Evolutionary conservation across 331 rosid genomes (phyloP), one percentile per base, ranked within the genome.

Genomic region (Saraca asoca): DNA sequence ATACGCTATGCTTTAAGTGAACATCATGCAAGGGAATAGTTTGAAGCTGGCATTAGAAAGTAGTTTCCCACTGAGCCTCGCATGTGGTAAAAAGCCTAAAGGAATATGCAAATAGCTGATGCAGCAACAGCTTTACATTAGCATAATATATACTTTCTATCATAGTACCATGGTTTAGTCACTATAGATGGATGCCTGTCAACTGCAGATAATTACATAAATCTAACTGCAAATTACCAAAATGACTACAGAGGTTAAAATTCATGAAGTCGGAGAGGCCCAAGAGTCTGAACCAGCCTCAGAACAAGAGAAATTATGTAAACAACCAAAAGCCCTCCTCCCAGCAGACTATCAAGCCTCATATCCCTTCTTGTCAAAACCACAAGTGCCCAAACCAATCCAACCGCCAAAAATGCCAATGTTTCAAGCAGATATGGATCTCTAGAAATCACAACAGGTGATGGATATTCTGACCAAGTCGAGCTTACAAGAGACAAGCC

Each of bases 401-500:
- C 96, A 66, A 50, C 74, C 0, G 67, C 95, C 62, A 94, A 75
- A 42, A 88, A 68, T 13, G 76, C 83, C 44, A 88, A 17, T 2
- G 97, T 90, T 51, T 86, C 91, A 80, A 87, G 71, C 5, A 94
- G 82, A 76, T 80, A 83, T 11, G 90, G 85, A 78, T 90, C 96
- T 10, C 58, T 70, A 4, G 82, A 69, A 12, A 94, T 73, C 70
- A 50, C 67, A 43, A 88, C 58, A 57, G 87, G 46, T 13, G 79
- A 65, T 4, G 99, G 95, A 55, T 83, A 90, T 8, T 69, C 56
- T 15, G 83, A 67, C 97, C 95, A 94, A 45, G 84, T 58, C 5
- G 84, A 58, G 38, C 69, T 55, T 0, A 86, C 72, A 24, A 94
- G 85, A 3, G 95, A 88, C 72, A 86, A 58, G 0, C 99, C 99